Conservation (phyloP, 2,329 filamentous ascomycete species). For the Bipolaris oryzae region DNA sequence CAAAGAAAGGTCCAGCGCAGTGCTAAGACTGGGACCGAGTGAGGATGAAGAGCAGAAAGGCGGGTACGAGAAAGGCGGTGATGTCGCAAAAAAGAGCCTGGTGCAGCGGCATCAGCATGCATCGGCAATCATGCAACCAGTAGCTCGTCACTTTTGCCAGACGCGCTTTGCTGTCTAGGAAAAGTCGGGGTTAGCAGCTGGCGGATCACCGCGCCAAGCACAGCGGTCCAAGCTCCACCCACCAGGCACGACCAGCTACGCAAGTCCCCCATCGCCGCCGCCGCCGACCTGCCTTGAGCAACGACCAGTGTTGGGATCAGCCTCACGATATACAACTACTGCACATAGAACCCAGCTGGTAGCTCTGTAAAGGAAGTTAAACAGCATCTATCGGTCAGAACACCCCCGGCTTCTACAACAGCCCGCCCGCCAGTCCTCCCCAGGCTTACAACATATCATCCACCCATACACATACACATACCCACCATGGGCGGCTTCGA, state of each 20-base stretch:
- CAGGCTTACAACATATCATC: not conserved
- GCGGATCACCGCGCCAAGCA: conserved; percentile 16
- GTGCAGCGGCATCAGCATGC: conserved; percentile 23
- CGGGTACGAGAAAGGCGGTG: conserved; percentile 24
- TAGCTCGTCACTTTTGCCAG: conserved; percentile 9
- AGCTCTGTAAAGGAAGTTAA: not conserved
- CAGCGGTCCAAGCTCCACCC: conserved; percentile 23
- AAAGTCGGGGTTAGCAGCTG: conserved; percentile 16
- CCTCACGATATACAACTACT: not conserved
- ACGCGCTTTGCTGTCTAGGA: conserved; percentile 26
- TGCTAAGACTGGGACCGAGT: conserved; percentile 29
- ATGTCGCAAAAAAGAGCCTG: conserved; percentile 19
- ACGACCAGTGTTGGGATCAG: not conserved
- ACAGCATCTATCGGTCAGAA: not conserved
- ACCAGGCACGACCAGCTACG: conserved; percentile 33
- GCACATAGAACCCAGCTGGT: not conserved
- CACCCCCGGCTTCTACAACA: not conserved
- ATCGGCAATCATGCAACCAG: conserved; percentile 22
- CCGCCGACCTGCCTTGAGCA: conserved; percentile 5
- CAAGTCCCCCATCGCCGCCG: conserved; percentile 24
- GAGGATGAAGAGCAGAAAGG: conserved; percentile 33
- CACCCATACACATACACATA: conserved; percentile 34
- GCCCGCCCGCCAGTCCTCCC: not conserved
- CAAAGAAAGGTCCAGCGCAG: not conserved
- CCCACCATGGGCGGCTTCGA: conserved; percentile 73